Base-by-base conservation (phyloP, 495 filamentous ascomycete species). In the Hypoxylon perforatum region DNA sequence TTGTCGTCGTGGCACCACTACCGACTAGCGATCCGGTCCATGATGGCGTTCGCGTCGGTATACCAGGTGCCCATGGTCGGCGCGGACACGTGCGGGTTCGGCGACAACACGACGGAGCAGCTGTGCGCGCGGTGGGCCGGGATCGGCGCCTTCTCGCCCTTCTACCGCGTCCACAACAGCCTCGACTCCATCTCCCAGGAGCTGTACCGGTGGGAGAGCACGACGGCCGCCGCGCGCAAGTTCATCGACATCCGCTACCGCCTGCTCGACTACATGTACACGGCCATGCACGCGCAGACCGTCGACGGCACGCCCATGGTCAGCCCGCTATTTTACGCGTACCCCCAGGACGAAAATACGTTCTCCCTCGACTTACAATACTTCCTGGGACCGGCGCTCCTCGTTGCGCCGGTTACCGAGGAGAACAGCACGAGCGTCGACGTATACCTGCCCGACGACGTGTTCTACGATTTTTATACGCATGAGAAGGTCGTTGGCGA, bases 41-140 rank as follows among this genome's bases (percentile, higher is more conserved):
- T 92, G 75, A 77, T 96, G 23, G 84, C 88, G 14, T 97, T 94
- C 67, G 87, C 88, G 0, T 83, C 91, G 3, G 86, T 96, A 66
- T 96, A 90, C 83, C 92, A 96, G 71, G 76, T 96, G 2, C 91
- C 92, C 28, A 92, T 97, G 90, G 90, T 93, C 1, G 92, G 92
- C 21, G 84, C 88, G 1, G 92, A 97, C 74, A 88, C 92, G 9
- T 96, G 93, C 72, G 93, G 93, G 0, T 96, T 90, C 62, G 88
- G 76, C 8, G 81, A 80, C 23, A 84, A 89, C 75, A 91, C 91
- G 0, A 94, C 85, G 11, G 91, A 93, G 72, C 81, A 88, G 56
- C 87, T 97, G 4, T 96, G 93, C 74, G 86, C 92, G 3, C 89
- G 92, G 15, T 97, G 93, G 93, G 87, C 91, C 1, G 87, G 82